Evolutionary conservation across 2,329 filamentous ascomycete genomes (phyloP).

Genomic region (Ophiostoma quercus): DNA sequence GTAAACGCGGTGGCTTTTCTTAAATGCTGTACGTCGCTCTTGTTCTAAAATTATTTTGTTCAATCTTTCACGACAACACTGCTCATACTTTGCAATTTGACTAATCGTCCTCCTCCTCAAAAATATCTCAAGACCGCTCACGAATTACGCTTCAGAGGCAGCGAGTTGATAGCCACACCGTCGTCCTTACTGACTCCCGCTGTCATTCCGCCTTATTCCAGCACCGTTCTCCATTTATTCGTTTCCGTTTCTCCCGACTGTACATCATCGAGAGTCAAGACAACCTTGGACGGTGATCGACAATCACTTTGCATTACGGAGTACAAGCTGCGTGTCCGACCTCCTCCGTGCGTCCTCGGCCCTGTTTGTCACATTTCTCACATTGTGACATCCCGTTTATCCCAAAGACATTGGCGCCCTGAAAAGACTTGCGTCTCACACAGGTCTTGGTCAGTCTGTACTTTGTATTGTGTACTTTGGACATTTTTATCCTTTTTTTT

Average conservation of each 20-base stretch:
- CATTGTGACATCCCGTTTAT: background rate
- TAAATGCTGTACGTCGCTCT: background rate
- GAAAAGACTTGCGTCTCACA: slow-evolving; percentile 1
- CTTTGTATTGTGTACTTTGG: background rate
- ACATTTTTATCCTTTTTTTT: background rate
- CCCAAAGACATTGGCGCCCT: background rate
- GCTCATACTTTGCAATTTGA: background rate
- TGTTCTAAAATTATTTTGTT: background rate
- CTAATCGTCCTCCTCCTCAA: too few relatives aligned
- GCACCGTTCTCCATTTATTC: background rate
- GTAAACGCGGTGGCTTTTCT: background rate
- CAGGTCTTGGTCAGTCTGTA: background rate
- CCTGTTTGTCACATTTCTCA: background rate
- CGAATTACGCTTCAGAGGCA: background rate
- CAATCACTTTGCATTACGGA: background rate
- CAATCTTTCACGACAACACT: background rate
- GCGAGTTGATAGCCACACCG: too few relatives aligned
- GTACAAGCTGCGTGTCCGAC: background rate
- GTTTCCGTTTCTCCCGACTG: background rate
- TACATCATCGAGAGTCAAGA: background rate
- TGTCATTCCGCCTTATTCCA: background rate
- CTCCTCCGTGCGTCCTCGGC: background rate
- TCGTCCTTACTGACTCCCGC: background rate
- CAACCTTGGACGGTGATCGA: background rate
- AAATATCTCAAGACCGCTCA: background rate